Conservation (phyloP, 2,329 filamentous ascomycete genomes). For the Colletotrichum musae region DNA sequence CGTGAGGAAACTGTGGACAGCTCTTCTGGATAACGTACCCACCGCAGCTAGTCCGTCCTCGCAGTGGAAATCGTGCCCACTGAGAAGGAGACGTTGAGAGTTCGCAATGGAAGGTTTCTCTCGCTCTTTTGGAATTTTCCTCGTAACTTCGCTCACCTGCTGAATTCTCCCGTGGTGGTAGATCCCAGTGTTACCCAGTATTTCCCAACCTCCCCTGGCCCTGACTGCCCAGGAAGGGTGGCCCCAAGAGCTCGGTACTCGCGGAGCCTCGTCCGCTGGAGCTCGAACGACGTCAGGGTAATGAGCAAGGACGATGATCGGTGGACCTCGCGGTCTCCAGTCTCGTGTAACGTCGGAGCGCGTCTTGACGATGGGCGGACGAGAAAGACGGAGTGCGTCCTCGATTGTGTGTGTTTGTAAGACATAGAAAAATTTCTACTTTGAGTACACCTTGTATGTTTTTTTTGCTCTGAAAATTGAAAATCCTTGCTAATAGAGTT, state of each 20-base stretch:
- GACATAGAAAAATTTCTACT: too few relatives aligned
- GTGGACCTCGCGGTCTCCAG: conserved; percentile 23
- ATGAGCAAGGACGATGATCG: conserved; percentile 40
- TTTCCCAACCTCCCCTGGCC: conserved; percentile 26
- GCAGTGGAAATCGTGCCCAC: conserved; percentile 9
- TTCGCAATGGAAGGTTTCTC: conserved; percentile 21
- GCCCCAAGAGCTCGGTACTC: conserved; percentile 37
- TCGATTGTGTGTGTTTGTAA: neutral
- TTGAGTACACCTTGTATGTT: too few relatives aligned
- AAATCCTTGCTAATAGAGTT: too few relatives aligned
- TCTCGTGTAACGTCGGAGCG: conserved; percentile 30
- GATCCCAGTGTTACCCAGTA: conserved; percentile 32
- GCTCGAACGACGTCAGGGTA: conserved; percentile 36
- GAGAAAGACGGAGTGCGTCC: conserved; percentile 9
- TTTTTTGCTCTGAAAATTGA: too few relatives aligned
- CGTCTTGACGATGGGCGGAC: neutral
- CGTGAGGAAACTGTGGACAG: conserved; percentile 17
- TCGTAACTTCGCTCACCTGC: neutral
- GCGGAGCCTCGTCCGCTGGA: conserved; percentile 34
- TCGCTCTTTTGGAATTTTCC: conserved; percentile 11
- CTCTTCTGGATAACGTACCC: conserved; percentile 3
- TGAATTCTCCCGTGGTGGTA: conserved; percentile 10
- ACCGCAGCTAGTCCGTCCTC: conserved; percentile 9
- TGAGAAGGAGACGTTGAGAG: conserved; percentile 29
- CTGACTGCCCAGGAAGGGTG: conserved; percentile 30